Evolutionary conservation across 2,329 filamentous ascomycete species (phyloP).

Genomic region (Neofusicoccum laricinum): DNA sequence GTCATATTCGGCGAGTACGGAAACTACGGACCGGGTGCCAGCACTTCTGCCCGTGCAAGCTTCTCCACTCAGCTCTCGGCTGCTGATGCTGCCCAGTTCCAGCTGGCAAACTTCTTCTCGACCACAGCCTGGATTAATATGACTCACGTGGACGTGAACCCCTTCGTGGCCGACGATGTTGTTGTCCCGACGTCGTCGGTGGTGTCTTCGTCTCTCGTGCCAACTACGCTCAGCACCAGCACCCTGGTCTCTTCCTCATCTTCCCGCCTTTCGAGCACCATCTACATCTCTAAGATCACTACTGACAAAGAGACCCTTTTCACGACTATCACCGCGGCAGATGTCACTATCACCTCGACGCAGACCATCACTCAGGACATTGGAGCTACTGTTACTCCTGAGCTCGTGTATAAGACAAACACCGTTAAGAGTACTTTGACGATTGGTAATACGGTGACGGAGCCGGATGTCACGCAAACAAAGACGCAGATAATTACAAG

Average conservation of each 20-base stretch:
- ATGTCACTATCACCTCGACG: conserved; percentile 25
- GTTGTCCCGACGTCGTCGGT: conserved; percentile 28
- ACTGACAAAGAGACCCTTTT: conserved; percentile 24
- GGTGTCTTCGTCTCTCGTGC: conserved; percentile 22
- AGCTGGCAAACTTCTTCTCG: conserved; percentile 41
- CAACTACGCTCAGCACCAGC: conserved; percentile 22
- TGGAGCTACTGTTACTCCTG: conserved; percentile 23
- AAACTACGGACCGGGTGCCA: conserved; percentile 55
- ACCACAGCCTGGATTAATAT: conserved; percentile 44
- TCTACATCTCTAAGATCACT: conserved; percentile 22
- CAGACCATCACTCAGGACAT: conserved; percentile 27
- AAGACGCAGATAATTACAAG: conserved; percentile 14
- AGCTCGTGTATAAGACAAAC: conserved; percentile 19
- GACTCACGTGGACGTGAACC: conserved; percentile 35
- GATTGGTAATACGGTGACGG: conserved; percentile 20
- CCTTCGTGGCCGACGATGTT: conserved; percentile 35
- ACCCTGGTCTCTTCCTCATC: conserved; percentile 21
- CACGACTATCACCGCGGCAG: conserved; percentile 27
- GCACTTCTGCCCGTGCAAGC: conserved; percentile 36
- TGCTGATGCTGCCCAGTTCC: conserved; percentile 35
- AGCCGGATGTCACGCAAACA: conserved; percentile 21
- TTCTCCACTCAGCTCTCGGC: conserved; percentile 21
- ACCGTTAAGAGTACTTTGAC: conserved; percentile 20
- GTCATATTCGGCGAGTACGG: conserved; percentile 44
- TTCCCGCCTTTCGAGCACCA: conserved; percentile 24